phyloP scores from a whole-genome alignment of 1,284 basidiomycete genomes.

The Clitocybe nebularis region DNA sequence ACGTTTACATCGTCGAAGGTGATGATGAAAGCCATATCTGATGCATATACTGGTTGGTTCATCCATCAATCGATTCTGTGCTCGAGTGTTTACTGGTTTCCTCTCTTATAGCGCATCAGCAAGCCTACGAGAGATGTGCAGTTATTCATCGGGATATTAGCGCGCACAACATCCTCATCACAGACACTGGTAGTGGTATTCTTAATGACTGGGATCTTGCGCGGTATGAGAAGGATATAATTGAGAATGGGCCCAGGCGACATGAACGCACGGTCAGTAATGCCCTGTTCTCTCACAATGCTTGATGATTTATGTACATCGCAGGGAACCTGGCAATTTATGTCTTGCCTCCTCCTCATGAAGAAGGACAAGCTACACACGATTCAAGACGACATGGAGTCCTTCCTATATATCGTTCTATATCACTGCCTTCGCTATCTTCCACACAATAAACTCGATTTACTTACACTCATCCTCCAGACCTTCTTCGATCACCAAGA shows the following conservation, averaged over 20 bases:
- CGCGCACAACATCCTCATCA: conserved; percentile 29
- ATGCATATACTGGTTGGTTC: conserved; percentile 21
- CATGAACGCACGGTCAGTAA: conserved; percentile 18
- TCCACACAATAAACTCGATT: neutral
- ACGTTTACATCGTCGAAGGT: conserved; percentile 14
- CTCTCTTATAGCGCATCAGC: conserved; percentile 27
- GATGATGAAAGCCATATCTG: conserved; percentile 14
- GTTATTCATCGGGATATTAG: conserved; percentile 34
- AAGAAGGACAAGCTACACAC: conserved; percentile 16
- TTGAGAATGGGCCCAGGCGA: conserved; percentile 8
- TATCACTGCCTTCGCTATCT: conserved; percentile 17
- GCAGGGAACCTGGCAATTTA: conserved; percentile 34
- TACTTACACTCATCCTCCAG: neutral
- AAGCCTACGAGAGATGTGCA: conserved; percentile 20
- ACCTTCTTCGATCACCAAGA: neutral
- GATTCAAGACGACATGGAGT: conserved; percentile 31
- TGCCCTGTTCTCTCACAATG: neutral
- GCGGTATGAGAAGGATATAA: conserved; percentile 6
- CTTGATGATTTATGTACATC: neutral
- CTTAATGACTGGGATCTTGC: conserved; percentile 34
- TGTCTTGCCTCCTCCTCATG: conserved; percentile 22
- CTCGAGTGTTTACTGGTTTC: no score
- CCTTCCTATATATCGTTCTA: conserved; percentile 27
- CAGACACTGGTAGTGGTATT: conserved; percentile 18
- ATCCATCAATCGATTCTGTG: no score